Conservation (phyloP, 2,329 filamentous ascomycete genomes). For the Curvularia sp. region DNA sequence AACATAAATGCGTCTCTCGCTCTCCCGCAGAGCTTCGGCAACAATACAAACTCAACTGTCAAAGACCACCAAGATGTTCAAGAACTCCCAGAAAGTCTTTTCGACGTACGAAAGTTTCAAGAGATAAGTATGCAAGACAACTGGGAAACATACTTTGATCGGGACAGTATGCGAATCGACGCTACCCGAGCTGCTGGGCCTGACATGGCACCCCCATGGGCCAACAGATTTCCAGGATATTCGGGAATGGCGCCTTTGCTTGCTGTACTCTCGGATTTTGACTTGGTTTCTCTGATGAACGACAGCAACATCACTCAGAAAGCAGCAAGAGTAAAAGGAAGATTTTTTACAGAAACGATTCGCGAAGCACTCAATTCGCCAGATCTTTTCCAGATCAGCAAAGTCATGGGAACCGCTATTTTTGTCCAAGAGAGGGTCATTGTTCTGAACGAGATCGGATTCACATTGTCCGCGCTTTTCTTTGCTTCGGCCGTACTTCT, state of each 20-base stretch:
- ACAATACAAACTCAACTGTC: neutral
- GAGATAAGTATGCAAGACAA: neutral
- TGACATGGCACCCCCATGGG: neutral
- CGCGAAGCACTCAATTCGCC: slow-evolving; percentile 18
- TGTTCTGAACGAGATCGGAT: slow-evolving; percentile 23
- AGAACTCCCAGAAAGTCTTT: neutral
- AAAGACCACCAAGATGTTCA: neutral
- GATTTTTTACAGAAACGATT: slow-evolving; percentile 26
- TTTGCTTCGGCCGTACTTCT: slow-evolving; percentile 18
- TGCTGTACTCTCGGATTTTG: slow-evolving; percentile 10
- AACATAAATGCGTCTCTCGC: neutral
- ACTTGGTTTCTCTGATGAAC: slow-evolving; percentile 2
- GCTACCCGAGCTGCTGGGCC: neutral
- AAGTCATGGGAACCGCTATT: slow-evolving; percentile 9
- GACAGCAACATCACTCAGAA: slow-evolving; percentile 13
- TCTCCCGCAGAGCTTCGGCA: neutral
- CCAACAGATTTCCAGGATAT: neutral
- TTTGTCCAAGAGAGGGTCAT: slow-evolving; percentile 22
- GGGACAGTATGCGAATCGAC: neutral
- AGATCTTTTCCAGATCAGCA: slow-evolving; percentile 1
- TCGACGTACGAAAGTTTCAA: neutral
- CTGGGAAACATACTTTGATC: neutral
- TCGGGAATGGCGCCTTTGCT: slow-evolving; percentile 22
- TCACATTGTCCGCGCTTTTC: slow-evolving; percentile 25
- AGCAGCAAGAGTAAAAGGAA: slow-evolving; percentile 25